Base-by-base conservation (phyloP, 2,329 filamentous ascomycete genomes). In the Dactylellina leptospora region DNA sequence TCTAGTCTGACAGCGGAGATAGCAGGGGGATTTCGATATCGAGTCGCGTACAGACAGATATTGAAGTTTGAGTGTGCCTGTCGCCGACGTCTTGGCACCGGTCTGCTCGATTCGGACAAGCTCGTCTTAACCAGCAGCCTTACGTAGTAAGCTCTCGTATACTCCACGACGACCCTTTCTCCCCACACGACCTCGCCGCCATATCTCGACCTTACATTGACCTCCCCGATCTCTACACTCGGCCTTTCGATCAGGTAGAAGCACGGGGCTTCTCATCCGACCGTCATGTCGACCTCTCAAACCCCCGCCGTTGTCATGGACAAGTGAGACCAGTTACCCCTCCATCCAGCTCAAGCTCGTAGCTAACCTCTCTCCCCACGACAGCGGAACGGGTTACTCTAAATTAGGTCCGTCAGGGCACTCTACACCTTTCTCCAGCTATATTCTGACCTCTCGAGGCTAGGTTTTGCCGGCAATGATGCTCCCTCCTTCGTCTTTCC, bases 301-400 rank as follows among this genome's bases (percentile, higher is more conserved):
- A 97, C 95, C 81, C 95, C 95, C 79, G 95, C 95, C 91, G 95
- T 99, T 97, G 95, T 99, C 92, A 99, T 99, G 93, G 95, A 99
- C 95, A 99, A 99, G 95, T 97, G 89, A 83, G 92, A 86, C 78
- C 74, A 22, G 53, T 80, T 78, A 75, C 77, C 78, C 74, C 78
- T 77, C 78, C 77, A 77, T 79, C 68, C 51, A 45, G 5, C 42
- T 75, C 8, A 10, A 40, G 16, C 50, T 48, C 66, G 75, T 23
- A 72, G 59, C 68, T 72, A 48, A 72, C 54, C n/a, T n/a, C n/a
- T 22, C 30, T 9, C 6, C 22, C 79, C 75, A 51, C 22, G 56
- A 74, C 82, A 99, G 95, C 90, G 95, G 95, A 85, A 99, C 95
- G 84, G 95, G 95, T 79, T 99, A 96, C 83, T 97, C 95, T 74